Percentiles rank a stretch among this genome's conserved stretches.
Conservation (phyloP, 1,139 yeast species). For the Suhomyces wounanorum region DNA sequence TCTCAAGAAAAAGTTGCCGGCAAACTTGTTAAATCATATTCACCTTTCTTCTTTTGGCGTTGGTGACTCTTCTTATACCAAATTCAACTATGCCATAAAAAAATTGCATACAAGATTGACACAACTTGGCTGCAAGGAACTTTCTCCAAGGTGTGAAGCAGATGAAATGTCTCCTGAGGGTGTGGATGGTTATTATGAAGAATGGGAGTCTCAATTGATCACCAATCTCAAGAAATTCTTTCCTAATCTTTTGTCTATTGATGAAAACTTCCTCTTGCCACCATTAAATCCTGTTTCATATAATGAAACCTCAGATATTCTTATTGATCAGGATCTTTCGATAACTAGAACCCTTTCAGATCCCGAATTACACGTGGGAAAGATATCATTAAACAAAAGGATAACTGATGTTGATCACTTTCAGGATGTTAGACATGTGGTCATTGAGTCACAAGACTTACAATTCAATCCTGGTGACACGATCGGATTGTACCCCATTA, state of each 20-base stretch:
- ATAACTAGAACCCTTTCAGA: slow-evolving; percentile 6
- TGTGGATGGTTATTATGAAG: slow-evolving; percentile 71
- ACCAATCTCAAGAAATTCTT: slow-evolving; percentile 39
- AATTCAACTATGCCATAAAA: slow-evolving; percentile 81
- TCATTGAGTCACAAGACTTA: slow-evolving; percentile 37
- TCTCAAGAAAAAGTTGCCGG: slow-evolving; percentile 66
- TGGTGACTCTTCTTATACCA: slow-evolving; percentile 93
- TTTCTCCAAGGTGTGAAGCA: slow-evolving; percentile 78
- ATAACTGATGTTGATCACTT: slow-evolving; percentile 74
- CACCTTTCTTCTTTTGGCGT: slow-evolving; percentile 77
- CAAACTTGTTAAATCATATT: slow-evolving; percentile 61
- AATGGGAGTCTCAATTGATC: slow-evolving; percentile 65
- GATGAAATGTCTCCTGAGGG: slow-evolving; percentile 87
- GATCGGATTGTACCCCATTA: slow-evolving; percentile 72
- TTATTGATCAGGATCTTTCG: slow-evolving; percentile 2
- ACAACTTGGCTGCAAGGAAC: slow-evolving; percentile 80
- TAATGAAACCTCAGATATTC: neutral
- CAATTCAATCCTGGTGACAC: slow-evolving; percentile 78
- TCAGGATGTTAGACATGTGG: slow-evolving; percentile 81
- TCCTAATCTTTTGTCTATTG: slow-evolving; percentile 39
- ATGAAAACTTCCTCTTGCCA: slow-evolving; percentile 44
- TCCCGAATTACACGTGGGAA: slow-evolving; percentile 33
- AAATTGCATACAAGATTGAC: slow-evolving; percentile 75
- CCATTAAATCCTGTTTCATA: slow-evolving; percentile 38
- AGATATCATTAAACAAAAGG: slow-evolving; percentile 51